Percentiles rank a stretch among this genome's conserved stretches.
phyloP scores from a whole-genome alignment of 106 monocot species.

The Ottelia alismoides region DNA sequence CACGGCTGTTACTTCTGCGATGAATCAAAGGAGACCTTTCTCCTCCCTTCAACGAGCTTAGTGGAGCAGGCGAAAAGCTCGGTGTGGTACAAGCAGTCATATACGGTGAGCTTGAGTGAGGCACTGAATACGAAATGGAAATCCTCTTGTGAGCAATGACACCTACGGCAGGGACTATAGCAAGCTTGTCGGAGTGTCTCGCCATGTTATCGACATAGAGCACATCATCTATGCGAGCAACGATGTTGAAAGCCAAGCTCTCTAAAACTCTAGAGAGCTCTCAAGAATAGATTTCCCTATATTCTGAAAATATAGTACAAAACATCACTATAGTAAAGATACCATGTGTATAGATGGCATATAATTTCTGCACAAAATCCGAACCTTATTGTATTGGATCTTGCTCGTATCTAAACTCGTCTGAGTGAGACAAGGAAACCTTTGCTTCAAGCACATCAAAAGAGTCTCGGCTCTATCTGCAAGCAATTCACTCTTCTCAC shows the following conservation, averaged over 20 bases:
- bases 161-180: slow-evolving; percentile 16
- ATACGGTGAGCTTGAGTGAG: slow-evolving; percentile 60
- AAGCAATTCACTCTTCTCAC: slow-evolving; percentile 64
- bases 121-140: slow-evolving; percentile 32
- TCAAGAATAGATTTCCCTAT: slow-evolving; percentile 88
- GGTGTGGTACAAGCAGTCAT: slow-evolving; percentile 44
- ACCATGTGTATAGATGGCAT: not conserved
- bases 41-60: slow-evolving; percentile 23
- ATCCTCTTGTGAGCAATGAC: slow-evolving; percentile 25
- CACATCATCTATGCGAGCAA: slow-evolving; percentile 81
- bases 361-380: not conserved
- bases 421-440: slow-evolving; percentile 83
- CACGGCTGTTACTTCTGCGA: slow-evolving; percentile 22
- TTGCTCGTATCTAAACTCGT: slow-evolving; percentile 85
- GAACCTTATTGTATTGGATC: slow-evolving; percentile 88
- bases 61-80: slow-evolving; percentile 40
- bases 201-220: slow-evolving; percentile 63
- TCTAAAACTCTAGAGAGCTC: slow-evolving; percentile 88
- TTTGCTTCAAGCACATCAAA: slow-evolving; percentile 78
- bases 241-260: slow-evolving; percentile 85
- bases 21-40: slow-evolving; percentile 34
- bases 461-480: slow-evolving; percentile 77
- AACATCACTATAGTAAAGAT: not conserved
- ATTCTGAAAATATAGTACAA: slow-evolving; percentile 32
- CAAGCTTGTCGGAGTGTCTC: slow-evolving; percentile 38